phyloP scores from a whole-genome alignment of 2,329 filamentous ascomycete species.

The Fonsecaea nubica region DNA sequence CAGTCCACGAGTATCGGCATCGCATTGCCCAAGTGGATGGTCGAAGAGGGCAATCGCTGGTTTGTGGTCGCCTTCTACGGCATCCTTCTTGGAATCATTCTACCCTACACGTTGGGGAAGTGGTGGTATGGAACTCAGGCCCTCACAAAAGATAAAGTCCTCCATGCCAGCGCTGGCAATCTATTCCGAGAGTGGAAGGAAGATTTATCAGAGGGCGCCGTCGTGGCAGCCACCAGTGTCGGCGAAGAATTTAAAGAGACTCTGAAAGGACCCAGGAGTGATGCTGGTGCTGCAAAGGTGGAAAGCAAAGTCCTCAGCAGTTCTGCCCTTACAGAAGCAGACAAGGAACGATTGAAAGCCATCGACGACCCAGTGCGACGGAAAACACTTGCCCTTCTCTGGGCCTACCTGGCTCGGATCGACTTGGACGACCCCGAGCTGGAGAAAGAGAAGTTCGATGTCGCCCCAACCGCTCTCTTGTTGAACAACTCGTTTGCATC shows the following conservation, averaged over 20 bases:
- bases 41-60: constrained; percentile 93
- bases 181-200: constrained; percentile 94
- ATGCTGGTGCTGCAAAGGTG: constrained; percentile 79
- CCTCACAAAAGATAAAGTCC: constrained; percentile 89
- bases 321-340: constrained; percentile 71
- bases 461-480: constrained; percentile 82
- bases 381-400: constrained; percentile 87
- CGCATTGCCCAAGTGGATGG: constrained; percentile 88
- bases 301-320: constrained; percentile 78
- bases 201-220: constrained; percentile 76
- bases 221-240: constrained; percentile 79
- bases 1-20: constrained; percentile 98
- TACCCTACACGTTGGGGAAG: constrained; percentile 91
- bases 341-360: constrained; percentile 76
- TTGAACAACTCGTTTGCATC: constrained; percentile 86
- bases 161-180: constrained; percentile 91
- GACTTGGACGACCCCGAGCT: constrained; percentile 80
- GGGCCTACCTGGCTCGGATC: constrained; percentile 91
- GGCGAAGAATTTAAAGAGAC: constrained; percentile 84
- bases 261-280: constrained; percentile 77
- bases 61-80: constrained; percentile 93
- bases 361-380: constrained; percentile 80
- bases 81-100: constrained; percentile 80
- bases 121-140: constrained; percentile 99
- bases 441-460: constrained; percentile 81